Base-by-base conservation (phyloP, 169 alveolate species). In the Cryptosporidium ryanae region DNA sequence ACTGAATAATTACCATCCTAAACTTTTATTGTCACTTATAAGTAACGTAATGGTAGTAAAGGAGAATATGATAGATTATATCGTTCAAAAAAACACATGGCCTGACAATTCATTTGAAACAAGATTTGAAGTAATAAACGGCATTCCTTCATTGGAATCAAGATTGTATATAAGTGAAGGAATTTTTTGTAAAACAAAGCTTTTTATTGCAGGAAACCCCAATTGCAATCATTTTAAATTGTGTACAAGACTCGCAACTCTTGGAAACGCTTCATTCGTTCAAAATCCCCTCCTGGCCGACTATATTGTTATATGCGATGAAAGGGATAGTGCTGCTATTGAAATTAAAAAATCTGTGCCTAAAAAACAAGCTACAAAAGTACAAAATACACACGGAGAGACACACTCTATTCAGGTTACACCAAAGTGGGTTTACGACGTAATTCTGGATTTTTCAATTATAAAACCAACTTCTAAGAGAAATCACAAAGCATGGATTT, bases 311-410 rank as follows among this genome's bases (percentile, higher is more conserved):
- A 76, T 76, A 32, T 76, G 87, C 27, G 87, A 76, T 46, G 87
- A 76, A 48, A 34, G 23, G 17, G 76, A 76, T 49, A 59, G 46
- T 0, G 43, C 38, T 59, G 87, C 87, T 18, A 15, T 76, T 12
- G 54, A 76, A 10, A 76, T 76, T 25, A 76, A 76, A 61, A 76
- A 27, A 23, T 59, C 87, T 13, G 87, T 76, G 10, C 87, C 87
- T 3, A 76, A 76, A 48, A 76, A 76, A 63, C 68, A 76, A 61
- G 87, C 87, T 13, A 76, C 76, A 17, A 76, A 59, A 59, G 87
- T 76, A 8, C 87, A 76, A 43, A 76, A 76, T 34, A 76, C 87
- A n/a, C 87, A 76, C 46, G 87, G 87, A 13, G 87, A 76, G 27
- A 76, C 87, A 2, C 87, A 76, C 23, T 55, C 87, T 2, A 76